These are phyloP conservation scores for Delphinella strobiligena DNA, from an alignment of 2,329 filamentous ascomycete species.

Conservation along the genomic window DNA sequence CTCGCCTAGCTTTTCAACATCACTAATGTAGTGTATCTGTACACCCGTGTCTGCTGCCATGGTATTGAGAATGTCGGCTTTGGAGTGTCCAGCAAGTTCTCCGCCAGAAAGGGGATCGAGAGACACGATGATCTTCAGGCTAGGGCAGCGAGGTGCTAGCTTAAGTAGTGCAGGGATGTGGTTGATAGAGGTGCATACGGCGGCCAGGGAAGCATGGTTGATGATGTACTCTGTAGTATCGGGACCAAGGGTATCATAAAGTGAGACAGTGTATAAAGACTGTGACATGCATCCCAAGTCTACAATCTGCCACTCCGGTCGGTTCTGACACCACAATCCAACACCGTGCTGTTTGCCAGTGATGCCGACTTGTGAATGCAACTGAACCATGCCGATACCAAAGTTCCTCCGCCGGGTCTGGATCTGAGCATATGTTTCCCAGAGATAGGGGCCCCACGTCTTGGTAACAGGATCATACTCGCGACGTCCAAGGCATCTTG, in stretches of 20 bases:
- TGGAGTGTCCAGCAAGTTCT: constrained; percentile 66
- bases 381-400: constrained; percentile 7
- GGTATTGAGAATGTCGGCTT: constrained; percentile 62
- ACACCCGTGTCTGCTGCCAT: constrained; percentile 66
- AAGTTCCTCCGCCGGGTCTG: constrained; percentile 8
- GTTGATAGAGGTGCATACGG: constrained; percentile 65
- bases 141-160: constrained; percentile 63
- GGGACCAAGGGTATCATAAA: constrained; percentile 10
- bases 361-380: constrained; percentile 9
- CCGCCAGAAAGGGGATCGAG: constrained; percentile 72
- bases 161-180: constrained; percentile 75
- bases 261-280: constrained; percentile 8
- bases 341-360: constrained; percentile 8
- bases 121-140: constrained; percentile 76
- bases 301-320: constrained; percentile 10
- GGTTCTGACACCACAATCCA: constrained; percentile 10
- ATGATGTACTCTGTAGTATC: constrained; percentile 46
- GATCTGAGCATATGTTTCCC: constrained; percentile 8
- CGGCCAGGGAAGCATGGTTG: constrained; percentile 69
- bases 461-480: constrained; percentile 25
- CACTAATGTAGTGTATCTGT: constrained; percentile 62
- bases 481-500: constrained; percentile 66
- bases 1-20: constrained; percentile 72
- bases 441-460: constrained; percentile 8
- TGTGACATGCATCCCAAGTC: constrained; percentile 10